Evolutionary conservation across 371 early-diverging fungal species (phyloP).

Genomic region (Parasitella parasitica): DNA sequence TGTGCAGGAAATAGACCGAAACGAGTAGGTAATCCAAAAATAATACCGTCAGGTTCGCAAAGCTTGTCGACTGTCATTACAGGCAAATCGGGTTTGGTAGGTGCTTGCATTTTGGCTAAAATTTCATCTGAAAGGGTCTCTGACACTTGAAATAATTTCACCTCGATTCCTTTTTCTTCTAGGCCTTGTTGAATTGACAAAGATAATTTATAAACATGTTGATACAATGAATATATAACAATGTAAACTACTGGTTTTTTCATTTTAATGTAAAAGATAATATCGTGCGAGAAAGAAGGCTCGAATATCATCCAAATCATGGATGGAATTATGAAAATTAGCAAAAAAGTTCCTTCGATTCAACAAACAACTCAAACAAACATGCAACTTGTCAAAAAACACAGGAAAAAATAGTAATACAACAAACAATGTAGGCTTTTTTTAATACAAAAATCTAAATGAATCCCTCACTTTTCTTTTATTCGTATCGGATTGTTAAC

Average conservation of each 20-base stretch:
- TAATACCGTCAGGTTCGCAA: constrained; percentile 69
- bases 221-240: constrained; percentile 70
- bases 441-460: not conserved
- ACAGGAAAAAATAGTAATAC: not conserved
- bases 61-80: constrained; percentile 57
- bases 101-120: constrained; percentile 71
- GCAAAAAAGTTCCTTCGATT: not conserved
- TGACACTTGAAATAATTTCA: constrained; percentile 16
- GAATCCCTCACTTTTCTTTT: not conserved
- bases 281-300: no score
- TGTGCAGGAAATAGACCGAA: constrained; percentile 77
- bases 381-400: not conserved
- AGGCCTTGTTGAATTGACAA: constrained; percentile 48
- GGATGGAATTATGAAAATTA: not conserved
- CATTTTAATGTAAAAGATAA: not conserved
- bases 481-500: not conserved
- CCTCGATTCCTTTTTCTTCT: not conserved
- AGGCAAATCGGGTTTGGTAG: constrained; percentile 61
- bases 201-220: constrained; percentile 75
- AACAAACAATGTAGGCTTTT: not conserved
- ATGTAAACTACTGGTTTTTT: constrained; percentile 44
- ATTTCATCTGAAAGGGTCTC: constrained; percentile 70
- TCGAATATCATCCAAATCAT: not conserved
- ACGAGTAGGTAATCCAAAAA: constrained; percentile 65
- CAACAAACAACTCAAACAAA: not conserved